Conservation (phyloP, 2,329 filamentous ascomycete genomes). For the Shiraia bambusicola region DNA sequence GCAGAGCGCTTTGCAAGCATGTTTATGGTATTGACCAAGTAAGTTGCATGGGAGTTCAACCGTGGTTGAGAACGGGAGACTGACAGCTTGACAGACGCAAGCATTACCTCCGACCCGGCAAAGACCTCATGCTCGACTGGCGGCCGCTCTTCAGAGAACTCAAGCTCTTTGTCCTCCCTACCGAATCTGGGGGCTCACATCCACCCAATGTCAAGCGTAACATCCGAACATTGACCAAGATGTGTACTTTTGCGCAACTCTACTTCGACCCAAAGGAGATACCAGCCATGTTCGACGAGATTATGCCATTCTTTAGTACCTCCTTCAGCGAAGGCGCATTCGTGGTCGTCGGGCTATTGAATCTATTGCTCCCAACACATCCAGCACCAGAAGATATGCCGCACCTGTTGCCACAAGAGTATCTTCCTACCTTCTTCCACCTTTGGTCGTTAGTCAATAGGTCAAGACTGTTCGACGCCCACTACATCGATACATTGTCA, state of each 20-base stretch:
- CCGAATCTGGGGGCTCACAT: slow-evolving; percentile 69
- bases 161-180: slow-evolving; percentile 84
- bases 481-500: slow-evolving; percentile 87
- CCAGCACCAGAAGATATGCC: slow-evolving; percentile 70
- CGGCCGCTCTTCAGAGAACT: slow-evolving; percentile 88
- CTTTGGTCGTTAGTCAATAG: slow-evolving; percentile 91
- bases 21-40: slow-evolving; percentile 96
- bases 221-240: slow-evolving; percentile 75
- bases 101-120: slow-evolving; percentile 87
- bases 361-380: slow-evolving; percentile 82
- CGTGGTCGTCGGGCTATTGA: slow-evolving; percentile 85
- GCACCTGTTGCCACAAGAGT: slow-evolving; percentile 82
- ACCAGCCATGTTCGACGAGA: slow-evolving; percentile 63
- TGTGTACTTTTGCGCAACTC: slow-evolving; percentile 84
- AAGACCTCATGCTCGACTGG: slow-evolving; percentile 93
- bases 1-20: slow-evolving; percentile 93
- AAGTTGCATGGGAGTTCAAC: slow-evolving; percentile 40
- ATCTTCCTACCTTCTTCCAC: slow-evolving; percentile 93
- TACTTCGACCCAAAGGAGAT: slow-evolving; percentile 92
- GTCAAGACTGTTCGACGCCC: slow-evolving; percentile 82
- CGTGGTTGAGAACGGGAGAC: slow-evolving; percentile 4
- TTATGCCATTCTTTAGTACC: slow-evolving; percentile 73
- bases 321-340: slow-evolving; percentile 91
- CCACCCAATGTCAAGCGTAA: slow-evolving; percentile 65
- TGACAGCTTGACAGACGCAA: slow-evolving; percentile 67